Conservation (phyloP, 441 rosid species). For the Macaranga tanarius region DNA sequence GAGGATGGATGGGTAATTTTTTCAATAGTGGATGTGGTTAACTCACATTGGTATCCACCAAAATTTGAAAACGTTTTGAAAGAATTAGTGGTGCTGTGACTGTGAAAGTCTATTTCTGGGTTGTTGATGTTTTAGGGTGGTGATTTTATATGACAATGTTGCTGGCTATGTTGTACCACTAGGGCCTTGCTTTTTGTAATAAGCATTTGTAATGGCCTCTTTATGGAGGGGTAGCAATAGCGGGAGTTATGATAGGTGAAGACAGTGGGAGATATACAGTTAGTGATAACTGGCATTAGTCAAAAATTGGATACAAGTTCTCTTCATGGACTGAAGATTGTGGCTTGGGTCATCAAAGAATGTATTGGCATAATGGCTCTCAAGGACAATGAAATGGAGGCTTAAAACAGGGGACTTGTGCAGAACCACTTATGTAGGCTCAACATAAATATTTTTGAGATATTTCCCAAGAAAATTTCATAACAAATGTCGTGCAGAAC, state of each 20-base stretch:
- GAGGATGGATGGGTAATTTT: not conserved
- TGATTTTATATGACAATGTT: not conserved
- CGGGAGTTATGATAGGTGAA: not conserved
- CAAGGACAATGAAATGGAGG: not conserved
- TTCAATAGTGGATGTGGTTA: not conserved
- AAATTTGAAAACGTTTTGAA: not conserved
- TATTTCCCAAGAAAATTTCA: not conserved
- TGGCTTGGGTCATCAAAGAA: not conserved
- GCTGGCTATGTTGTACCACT: not conserved
- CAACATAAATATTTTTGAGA: not conserved
- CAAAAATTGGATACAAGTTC: not conserved
- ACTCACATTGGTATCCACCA: not conserved
- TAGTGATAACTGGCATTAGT: not conserved
- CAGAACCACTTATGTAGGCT: not conserved
- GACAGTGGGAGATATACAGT: not conserved
- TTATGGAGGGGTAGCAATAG: not conserved
- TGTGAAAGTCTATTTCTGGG: not conserved
- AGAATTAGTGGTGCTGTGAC: not conserved
- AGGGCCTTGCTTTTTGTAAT: not conserved
- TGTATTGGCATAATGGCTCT: not conserved
- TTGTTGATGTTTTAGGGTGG: not conserved
- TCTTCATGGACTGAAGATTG: not conserved
- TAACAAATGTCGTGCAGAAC: not conserved
- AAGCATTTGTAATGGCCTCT: not conserved
- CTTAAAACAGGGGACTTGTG: not conserved